A percentile compares a stretch with the other conserved stretches of the same genome.
phyloP scores from a whole-genome alignment of 75 land plant genomes.

The Selaginella moellendorffii region DNA sequence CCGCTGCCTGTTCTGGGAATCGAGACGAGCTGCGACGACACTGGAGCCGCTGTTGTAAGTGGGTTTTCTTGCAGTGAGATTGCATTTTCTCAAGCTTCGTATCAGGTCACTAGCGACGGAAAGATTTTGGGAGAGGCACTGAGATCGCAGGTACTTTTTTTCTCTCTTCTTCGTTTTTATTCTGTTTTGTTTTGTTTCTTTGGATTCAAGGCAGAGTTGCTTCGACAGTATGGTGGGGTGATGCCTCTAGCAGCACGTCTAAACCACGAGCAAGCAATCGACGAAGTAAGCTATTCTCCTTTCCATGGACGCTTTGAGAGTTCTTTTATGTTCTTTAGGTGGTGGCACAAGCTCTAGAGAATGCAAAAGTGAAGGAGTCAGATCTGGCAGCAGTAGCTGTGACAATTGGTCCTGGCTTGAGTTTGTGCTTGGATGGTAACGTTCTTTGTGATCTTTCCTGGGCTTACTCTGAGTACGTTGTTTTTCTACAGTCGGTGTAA shows the following conservation, averaged over 20 bases:
- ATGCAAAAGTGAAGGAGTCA: slow-evolving; percentile 44
- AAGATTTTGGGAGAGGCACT: slow-evolving; percentile 87
- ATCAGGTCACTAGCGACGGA: slow-evolving; percentile 69
- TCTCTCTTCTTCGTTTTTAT: too few species aligned
- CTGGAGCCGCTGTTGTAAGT: slow-evolving; percentile 88
- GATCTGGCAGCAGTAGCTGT: slow-evolving; percentile 92
- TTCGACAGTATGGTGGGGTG: slow-evolving; percentile 79
- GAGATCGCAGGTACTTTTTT: slow-evolving; percentile 64
- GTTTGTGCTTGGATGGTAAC: slow-evolving; percentile 45
- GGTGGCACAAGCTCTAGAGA: slow-evolving; percentile 58
- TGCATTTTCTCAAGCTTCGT: too few species aligned
- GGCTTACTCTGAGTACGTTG: neutral
- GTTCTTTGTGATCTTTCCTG: neutral
- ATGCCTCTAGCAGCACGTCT: slow-evolving; percentile 91
- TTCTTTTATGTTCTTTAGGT: slow-evolving; percentile 44
- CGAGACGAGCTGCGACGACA: slow-evolving; percentile 97
- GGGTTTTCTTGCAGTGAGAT: too few species aligned
- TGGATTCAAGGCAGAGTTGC: slow-evolving; percentile 96
- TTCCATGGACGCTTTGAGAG: too few species aligned
- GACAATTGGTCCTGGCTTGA: slow-evolving; percentile 95
- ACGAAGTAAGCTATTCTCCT: slow-evolving; percentile 41
- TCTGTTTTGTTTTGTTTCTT: too few species aligned
- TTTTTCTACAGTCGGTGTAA: slow-evolving; percentile 63
- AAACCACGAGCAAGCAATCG: slow-evolving; percentile 68
- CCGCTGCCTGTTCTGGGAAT: slow-evolving; percentile 80